phyloP scores from a whole-genome alignment of 768 basidiomycete species.

The Coprinopsis cinerea region DNA sequence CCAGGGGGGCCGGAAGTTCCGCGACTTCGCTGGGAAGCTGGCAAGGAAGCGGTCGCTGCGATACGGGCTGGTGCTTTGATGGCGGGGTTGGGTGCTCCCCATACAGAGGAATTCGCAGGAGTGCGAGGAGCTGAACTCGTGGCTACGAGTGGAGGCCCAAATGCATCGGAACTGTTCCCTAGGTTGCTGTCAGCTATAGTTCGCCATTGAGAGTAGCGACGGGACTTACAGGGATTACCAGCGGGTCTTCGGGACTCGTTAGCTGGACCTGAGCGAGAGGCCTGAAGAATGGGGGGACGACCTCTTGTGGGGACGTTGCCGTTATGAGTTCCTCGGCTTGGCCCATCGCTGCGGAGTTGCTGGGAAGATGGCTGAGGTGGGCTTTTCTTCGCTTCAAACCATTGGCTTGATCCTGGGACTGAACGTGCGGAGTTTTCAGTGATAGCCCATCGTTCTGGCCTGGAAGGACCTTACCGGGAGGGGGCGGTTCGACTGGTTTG shows the following conservation, averaged over 20 bases:
- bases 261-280: background rate
- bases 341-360: background rate
- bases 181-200: too few species aligned
- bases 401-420: conserved; percentile 4
- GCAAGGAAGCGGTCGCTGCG: too few species aligned
- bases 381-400: conserved; percentile 2
- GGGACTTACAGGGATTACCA: background rate
- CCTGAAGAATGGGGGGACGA: background rate
- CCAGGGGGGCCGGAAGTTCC: background rate
- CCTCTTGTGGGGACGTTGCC: too few species aligned
- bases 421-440: background rate
- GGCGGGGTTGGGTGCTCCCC: background rate
- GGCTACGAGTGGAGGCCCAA: background rate
- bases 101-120: background rate
- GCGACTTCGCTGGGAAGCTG: too few species aligned
- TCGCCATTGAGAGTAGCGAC: background rate
- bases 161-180: background rate
- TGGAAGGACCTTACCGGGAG: conserved; percentile 3
- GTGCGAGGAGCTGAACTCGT: background rate
- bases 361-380: background rate
- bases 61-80: background rate
- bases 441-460: too few species aligned
- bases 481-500: conserved; percentile 5
- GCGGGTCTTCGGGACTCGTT: background rate
- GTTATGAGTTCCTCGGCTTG: background rate